These are phyloP conservation scores for Metschnikowia proteae DNA, from an alignment of 805 yeast species.

Conservation along the genomic window DNA sequence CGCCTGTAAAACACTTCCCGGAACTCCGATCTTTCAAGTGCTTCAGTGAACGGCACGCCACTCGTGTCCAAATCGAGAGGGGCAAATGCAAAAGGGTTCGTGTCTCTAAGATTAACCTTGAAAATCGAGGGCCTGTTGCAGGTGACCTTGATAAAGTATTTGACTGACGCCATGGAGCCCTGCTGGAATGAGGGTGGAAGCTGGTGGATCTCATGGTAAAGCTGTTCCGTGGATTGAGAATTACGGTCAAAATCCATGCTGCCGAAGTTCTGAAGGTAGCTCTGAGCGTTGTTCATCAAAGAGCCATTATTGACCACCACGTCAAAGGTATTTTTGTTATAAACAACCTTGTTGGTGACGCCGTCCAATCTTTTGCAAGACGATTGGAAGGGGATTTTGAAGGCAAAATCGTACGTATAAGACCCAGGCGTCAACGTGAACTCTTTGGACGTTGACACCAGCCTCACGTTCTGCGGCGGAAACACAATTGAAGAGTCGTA, in stretches of 20 bases:
- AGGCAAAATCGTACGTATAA: conserved; percentile 48
- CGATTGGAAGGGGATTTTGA: conserved; percentile 40
- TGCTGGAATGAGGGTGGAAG: conserved; percentile 15
- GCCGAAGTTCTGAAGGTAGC: conserved; percentile 1
- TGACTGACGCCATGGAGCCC: conserved; percentile 34
- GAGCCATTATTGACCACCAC: conserved; percentile 34
- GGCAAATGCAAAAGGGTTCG: conserved; percentile 49
- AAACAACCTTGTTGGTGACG: conserved; percentile 30
- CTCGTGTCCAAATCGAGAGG: conserved; percentile 42
- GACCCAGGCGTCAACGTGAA: conserved; percentile 49
- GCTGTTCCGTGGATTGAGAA: neutral
- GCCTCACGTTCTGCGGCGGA: conserved; percentile 48
- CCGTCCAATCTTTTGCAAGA: conserved; percentile 31
- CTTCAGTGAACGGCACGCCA: conserved; percentile 16
- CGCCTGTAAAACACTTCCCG: conserved; percentile 37
- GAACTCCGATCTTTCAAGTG: conserved; percentile 27
- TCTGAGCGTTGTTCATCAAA: conserved; percentile 19
- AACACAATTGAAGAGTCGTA: conserved; percentile 49
- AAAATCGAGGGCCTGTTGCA: conserved; percentile 50
- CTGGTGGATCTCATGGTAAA: conserved; percentile 11
- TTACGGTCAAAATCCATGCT: neutral
- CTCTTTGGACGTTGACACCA: conserved; percentile 40
- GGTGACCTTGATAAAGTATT: conserved; percentile 59
- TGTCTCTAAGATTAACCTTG: conserved; percentile 43
- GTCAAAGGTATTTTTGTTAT: conserved; percentile 27